Base-by-base conservation (phyloP, 768 basidiomycete species). In the Imleria badia region DNA sequence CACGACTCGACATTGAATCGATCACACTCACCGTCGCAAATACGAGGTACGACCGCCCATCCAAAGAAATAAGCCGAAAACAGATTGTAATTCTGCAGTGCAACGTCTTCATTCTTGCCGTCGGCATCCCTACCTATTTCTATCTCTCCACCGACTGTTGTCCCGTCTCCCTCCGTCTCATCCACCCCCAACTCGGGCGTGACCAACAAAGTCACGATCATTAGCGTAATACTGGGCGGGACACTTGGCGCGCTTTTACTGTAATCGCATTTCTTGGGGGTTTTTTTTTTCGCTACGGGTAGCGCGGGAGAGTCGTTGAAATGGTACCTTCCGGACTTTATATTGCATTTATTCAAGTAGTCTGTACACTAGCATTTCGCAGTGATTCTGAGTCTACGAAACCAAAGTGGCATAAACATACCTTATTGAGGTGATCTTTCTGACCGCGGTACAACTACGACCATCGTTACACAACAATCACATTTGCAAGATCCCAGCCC, bases 21-120 rank as follows among this genome's bases (percentile, higher is more conserved):
- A 71, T 81, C 20, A 65, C 63, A 2, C 61, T 80, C 52, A 68
- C 69, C 11, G 77, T 78, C 9, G 45, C 69, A 5, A 70, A 73
- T 45, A 60, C 68, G 29, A 69, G 70, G 78, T 80, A 66, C 11
- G 55, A 26, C n/a, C 17, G 20, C 33, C 22, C 31, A 31, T 30
- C 17, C 33, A 13, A 56, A 52, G 48, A 41, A 45, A 40, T 36
- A 30, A 55, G 11, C 17, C 15, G 22, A 23, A 22, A 12, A 11
- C 54, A n/a, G 19, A 52, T 29, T 9, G 19, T 23, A 10, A 38
- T 42, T 26, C 13, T 15, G 35, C 48, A 70, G 69, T 47, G 60
- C 60, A 41, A 70, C 67, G 1, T 59, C 68, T 4, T 66, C 68
- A 5, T 66, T 61, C 45, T 51, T 70, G 19, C 69, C 69, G 10